A percentile compares a stretch with the other conserved stretches of the same genome.
These are phyloP conservation scores for Backusella westeae DNA, from an alignment of 192 early-diverging fungal genomes.

Conservation along the genomic window DNA sequence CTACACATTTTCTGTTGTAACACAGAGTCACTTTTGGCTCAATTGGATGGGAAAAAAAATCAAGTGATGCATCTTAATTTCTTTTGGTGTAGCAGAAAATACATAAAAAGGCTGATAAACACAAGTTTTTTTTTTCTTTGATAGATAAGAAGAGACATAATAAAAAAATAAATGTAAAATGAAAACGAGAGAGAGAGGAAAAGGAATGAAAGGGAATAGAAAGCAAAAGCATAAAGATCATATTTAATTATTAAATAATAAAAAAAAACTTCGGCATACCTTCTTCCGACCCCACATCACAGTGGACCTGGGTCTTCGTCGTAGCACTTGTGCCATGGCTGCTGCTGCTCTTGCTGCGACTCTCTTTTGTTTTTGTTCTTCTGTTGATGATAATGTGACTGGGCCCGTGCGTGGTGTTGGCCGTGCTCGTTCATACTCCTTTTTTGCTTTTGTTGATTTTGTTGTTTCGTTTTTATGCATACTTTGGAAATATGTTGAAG, in stretches of 20 bases:
- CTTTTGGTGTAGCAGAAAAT: neutral
- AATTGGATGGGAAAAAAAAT: conserved; percentile 3
- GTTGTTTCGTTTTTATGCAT: neutral
- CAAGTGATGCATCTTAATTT: conserved; percentile 8
- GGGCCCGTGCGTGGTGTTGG: conserved; percentile 19
- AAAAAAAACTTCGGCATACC: conserved; percentile 15
- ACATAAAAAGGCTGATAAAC: neutral
- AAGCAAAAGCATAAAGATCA: neutral
- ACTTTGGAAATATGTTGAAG: neutral
- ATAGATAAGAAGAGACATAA: neutral
- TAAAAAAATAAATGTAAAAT: neutral
- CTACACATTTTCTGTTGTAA: neutral
- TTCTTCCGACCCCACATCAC: conserved; percentile 25
- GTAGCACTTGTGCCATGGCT: conserved; percentile 18
- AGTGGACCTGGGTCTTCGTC: conserved; percentile 18
- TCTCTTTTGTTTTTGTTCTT: conserved; percentile 12
- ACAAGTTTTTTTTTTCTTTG: neutral
- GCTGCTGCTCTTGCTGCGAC: conserved; percentile 15
- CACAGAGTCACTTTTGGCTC: conserved; percentile 7
- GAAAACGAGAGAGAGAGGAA: neutral
- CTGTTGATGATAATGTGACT: conserved; percentile 11
- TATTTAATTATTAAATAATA: neutral
- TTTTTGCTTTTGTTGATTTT: neutral
- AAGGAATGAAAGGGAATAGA: neutral
- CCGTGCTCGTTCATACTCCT: conserved; percentile 12